Conservation (phyloP, 2,329 filamentous ascomycete genomes). For the Arthrobotrys sphaeroides region DNA sequence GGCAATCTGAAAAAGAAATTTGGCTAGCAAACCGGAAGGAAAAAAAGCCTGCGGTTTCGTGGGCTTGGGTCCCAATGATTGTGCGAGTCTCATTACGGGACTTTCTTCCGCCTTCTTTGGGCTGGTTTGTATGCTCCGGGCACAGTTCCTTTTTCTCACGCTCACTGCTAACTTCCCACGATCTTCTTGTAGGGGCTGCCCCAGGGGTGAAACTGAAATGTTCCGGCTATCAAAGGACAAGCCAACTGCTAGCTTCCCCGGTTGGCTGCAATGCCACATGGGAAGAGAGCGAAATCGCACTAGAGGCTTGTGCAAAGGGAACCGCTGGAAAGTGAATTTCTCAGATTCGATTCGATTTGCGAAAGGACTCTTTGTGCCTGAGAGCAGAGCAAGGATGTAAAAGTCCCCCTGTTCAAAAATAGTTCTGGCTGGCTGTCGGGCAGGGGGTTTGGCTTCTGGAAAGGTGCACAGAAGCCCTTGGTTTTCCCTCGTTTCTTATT, state of each 20-base stretch:
- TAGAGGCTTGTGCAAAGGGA: conserved; percentile 18
- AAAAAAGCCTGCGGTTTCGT: conserved; percentile 42
- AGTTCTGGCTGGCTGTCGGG: conserved; percentile 25
- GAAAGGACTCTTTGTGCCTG: conserved; percentile 37
- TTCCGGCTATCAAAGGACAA: conserved; percentile 50
- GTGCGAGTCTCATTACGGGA: conserved; percentile 51
- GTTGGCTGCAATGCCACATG: conserved; percentile 54
- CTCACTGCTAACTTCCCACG: not conserved
- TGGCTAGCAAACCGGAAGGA: not conserved
- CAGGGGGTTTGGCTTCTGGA: conserved; percentile 42
- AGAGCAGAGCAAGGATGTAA: conserved; percentile 28
- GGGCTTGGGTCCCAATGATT: conserved; percentile 42
- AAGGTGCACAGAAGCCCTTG: conserved; percentile 41
- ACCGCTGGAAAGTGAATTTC: conserved; percentile 28
- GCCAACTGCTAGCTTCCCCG: conserved; percentile 52
- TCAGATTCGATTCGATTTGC: conserved; percentile 36
- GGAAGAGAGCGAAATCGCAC: conserved; percentile 38
- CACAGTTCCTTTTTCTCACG: conserved; percentile 32
- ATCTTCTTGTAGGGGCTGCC: conserved; percentile 3
- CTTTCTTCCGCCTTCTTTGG: conserved; percentile 37
- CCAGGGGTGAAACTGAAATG: conserved; percentile 50
- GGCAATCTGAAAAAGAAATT: conserved; percentile 29
- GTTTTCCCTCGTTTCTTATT: conserved; percentile 26
- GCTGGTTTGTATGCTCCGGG: conserved; percentile 27
- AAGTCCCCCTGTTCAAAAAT: conserved; percentile 49